These are phyloP conservation scores for Cyamopsis tetragonoloba DNA, from an alignment of 306 rosid genomes.

Conservation along the genomic window DNA sequence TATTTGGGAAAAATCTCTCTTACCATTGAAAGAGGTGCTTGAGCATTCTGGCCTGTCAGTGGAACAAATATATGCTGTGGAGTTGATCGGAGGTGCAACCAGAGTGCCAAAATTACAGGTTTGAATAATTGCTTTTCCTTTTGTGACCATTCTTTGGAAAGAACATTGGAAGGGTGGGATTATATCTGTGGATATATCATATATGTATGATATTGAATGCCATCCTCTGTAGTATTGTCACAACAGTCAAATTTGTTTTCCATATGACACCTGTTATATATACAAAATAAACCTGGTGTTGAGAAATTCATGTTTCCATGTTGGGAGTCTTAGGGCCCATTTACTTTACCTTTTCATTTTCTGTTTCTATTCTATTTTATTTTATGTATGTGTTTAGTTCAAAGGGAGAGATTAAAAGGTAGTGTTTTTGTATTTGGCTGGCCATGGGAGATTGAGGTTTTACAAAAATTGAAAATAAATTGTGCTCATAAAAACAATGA, in stretches of 20 bases:
- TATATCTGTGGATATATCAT: constrained; percentile 15
- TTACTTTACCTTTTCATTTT: too few relatives aligned
- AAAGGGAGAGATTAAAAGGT: too few relatives aligned
- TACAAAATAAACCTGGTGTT: background rate
- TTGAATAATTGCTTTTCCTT: constrained; percentile 30
- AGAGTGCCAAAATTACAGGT: constrained; percentile 98
- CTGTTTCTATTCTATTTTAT: too few relatives aligned
- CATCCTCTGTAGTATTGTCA: background rate
- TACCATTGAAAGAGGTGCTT: constrained; percentile 73
- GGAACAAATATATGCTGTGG: constrained; percentile 83
- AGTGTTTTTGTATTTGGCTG: too few relatives aligned
- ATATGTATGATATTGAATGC: constrained; percentile 2
- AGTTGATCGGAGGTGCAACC: constrained; percentile 95
- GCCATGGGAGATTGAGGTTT: too few relatives aligned
- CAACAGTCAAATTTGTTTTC: constrained; percentile 1
- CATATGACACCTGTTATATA: constrained; percentile 15
- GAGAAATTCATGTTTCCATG: background rate
- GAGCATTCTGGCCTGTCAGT: constrained; percentile 60
- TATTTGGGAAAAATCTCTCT: constrained; percentile 84
- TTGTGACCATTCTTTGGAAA: background rate
- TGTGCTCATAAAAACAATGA: too few relatives aligned
- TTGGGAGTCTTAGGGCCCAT: too few relatives aligned
- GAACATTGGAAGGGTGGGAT: constrained; percentile 14
- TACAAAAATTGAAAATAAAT: too few relatives aligned
- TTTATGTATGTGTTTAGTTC: too few relatives aligned